Evolutionary conservation across 805 yeast genomes (phyloP), one percentile per base, ranked within the genome.

Genomic region (Ogataea ramenticola): DNA sequence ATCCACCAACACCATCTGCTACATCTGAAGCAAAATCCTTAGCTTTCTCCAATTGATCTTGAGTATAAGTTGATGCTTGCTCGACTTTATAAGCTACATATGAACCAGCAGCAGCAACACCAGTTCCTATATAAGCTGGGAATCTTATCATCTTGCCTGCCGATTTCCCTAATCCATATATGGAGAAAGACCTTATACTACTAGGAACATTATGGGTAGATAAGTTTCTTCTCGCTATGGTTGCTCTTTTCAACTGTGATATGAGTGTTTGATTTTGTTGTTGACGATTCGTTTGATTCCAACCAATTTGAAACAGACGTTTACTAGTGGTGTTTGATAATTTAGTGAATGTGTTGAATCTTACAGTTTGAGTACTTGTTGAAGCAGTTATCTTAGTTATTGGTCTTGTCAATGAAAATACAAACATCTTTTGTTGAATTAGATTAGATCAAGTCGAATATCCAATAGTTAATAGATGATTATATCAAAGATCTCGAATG

Each of bases 41-140:
- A 22, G 82, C 68, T 46, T 78, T 70, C 9, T 71, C 69, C 36
- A 91, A 53, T 56, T 79, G 78, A 47, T 85, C 95, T 43, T 71
- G 71, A 0, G 96, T 78, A 53, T 75, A 86, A 33, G 61, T 70
- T 0, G 86, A 72, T 1, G 95, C 95, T 62, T 91, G 95, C 43
- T 89, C 95, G 10, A 90, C 85, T 61, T 93, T 91, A 62, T 90
- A 90, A 17, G 90, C 88, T 40, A 91, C 81, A 58, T 89, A 93
- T 2, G 96, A 83, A 0, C 96, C 95, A 8, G 95, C 96, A 11
- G 97, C 98, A 2, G 95, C 96, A 31, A 89, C 64, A 0, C 96
- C 89, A 8, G 95, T 90, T 2, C 97, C 98, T 0, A 89, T 67
- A 49, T 82, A 82, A 0, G 88, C 91, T 0, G 97, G 96, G 2